Evolutionary conservation across 345 rosid species (phyloP).

Genomic region (Hevea brasiliensis): DNA sequence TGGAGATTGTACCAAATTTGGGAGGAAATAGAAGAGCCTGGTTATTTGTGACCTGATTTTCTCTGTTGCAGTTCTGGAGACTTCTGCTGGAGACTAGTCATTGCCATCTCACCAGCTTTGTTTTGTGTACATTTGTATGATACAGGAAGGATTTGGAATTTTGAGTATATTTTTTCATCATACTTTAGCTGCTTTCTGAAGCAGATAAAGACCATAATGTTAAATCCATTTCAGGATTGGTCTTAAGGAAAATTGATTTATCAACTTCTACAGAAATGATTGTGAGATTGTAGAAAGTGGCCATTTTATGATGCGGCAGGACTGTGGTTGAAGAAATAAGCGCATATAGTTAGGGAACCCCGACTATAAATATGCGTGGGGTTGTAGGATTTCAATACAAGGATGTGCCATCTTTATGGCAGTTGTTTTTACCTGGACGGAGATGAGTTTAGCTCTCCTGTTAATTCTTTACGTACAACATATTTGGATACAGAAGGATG

Average conservation of each 20-base stretch:
- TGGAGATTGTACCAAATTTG: slow-evolving; percentile 19
- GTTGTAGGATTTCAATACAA: slow-evolving; percentile 22
- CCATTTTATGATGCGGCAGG: slow-evolving; percentile 13
- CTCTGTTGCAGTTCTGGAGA: slow-evolving; percentile 13
- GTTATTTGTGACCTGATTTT: slow-evolving; percentile 4
- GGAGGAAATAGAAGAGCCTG: slow-evolving; percentile 13
- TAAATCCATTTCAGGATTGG: slow-evolving; percentile 21
- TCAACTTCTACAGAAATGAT: slow-evolving; percentile 9
- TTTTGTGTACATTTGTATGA: slow-evolving; percentile 31
- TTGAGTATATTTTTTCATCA: slow-evolving; percentile 19
- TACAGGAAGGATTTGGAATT: slow-evolving; percentile 21
- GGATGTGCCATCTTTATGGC: slow-evolving; percentile 20
- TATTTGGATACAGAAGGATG: slow-evolving; percentile 22
- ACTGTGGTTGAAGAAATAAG: slow-evolving; percentile 31
- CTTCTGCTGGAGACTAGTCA: slow-evolving; percentile 17
- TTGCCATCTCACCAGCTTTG: slow-evolving; percentile 9
- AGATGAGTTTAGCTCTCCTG: slow-evolving; percentile 16
- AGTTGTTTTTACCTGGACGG: slow-evolving; percentile 7
- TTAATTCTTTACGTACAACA: slow-evolving; percentile 20
- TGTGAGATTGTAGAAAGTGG: slow-evolving; percentile 24
- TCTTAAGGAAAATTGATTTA: slow-evolving; percentile 18
- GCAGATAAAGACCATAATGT: slow-evolving; percentile 14
- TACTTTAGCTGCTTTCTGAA: slow-evolving; percentile 30
- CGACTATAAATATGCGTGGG: slow-evolving; percentile 11
- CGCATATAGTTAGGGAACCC: slow-evolving; percentile 25